Evolutionary conservation across 257 asterid species (phyloP).

Genomic region (Coffea canephora): DNA sequence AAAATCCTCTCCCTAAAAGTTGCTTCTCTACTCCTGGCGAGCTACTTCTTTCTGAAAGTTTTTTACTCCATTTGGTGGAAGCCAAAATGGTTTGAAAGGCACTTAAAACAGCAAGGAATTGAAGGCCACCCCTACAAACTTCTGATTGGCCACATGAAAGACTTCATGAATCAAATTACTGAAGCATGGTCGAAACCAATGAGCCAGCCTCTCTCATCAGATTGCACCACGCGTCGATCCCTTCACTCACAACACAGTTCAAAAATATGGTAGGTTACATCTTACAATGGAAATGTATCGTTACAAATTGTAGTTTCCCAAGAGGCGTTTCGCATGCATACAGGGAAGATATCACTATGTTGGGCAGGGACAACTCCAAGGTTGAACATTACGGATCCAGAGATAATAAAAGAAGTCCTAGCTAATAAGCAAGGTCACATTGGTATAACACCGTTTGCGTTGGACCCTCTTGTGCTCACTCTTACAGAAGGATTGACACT

Average conservation of each 20-base stretch:
- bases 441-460: constrained; percentile 31
- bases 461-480: constrained; percentile 35
- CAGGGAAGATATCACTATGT: constrained; percentile 44
- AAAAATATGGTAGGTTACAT: constrained; percentile 38
- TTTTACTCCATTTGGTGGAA: constrained; percentile 34
- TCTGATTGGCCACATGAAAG: constrained; percentile 44
- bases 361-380: constrained; percentile 52
- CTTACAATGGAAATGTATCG: neutral
- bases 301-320: neutral
- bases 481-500: constrained; percentile 44
- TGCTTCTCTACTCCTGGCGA: constrained; percentile 19
- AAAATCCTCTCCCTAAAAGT: constrained; percentile 20
- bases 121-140: constrained; percentile 45
- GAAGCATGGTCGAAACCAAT: constrained; percentile 56
- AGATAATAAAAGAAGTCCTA: constrained; percentile 44
- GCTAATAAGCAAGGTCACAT: constrained; percentile 42
- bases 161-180: constrained; percentile 28
- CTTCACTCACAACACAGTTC: constrained; percentile 34
- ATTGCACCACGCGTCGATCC: constrained; percentile 49
- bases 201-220: constrained; percentile 43
- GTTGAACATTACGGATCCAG: constrained; percentile 44
- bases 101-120: constrained; percentile 41
- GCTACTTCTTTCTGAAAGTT: constrained; percentile 25
- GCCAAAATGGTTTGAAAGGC: constrained; percentile 46
- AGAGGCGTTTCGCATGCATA: neutral